phyloP scores from a whole-genome alignment of 192 early-diverging fungal genomes.

The Thoreauomyces humboldtii region DNA sequence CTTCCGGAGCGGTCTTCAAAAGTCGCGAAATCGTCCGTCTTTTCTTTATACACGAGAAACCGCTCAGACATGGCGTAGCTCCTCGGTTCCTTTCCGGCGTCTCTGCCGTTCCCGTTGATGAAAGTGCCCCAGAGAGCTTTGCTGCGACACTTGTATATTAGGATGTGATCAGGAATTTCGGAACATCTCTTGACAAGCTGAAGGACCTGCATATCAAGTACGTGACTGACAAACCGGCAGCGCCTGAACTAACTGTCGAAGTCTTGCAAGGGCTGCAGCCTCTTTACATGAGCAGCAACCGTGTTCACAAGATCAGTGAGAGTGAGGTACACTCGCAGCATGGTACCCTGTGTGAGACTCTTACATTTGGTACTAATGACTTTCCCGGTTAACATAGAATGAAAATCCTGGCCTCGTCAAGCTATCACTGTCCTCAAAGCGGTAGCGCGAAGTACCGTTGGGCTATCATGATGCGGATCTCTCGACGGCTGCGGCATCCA shows the following conservation, averaged over 20 bases:
- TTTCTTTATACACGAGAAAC: too few relatives aligned
- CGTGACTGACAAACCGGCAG: neutral
- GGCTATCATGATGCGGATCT: conserved; percentile 50
- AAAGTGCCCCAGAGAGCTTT: too few relatives aligned
- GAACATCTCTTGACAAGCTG: conserved; percentile 51
- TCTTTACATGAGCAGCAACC: conserved; percentile 46
- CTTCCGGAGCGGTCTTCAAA: too few relatives aligned
- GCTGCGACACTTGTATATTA: too few relatives aligned
- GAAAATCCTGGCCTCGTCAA: conserved; percentile 56
- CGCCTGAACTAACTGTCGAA: conserved; percentile 28
- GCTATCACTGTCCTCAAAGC: conserved; percentile 49
- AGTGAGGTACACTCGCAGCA: conserved; percentile 44
- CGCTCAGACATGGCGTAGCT: too few relatives aligned
- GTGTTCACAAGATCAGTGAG: conserved; percentile 54
- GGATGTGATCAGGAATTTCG: conserved; percentile 46
- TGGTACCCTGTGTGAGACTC: neutral
- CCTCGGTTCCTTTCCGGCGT: too few relatives aligned
- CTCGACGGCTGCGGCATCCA: conserved; percentile 46
- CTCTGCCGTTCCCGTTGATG: too few relatives aligned
- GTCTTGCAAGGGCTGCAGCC: conserved; percentile 51
- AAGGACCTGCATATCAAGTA: conserved; percentile 61
- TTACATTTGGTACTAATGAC: neutral
- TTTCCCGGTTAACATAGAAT: conserved; percentile 51
- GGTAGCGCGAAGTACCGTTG: conserved; percentile 53
- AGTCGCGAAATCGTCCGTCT: too few relatives aligned